phyloP scores from a whole-genome alignment of 495 filamentous ascomycete genomes.

The Oidiodendron maius region DNA sequence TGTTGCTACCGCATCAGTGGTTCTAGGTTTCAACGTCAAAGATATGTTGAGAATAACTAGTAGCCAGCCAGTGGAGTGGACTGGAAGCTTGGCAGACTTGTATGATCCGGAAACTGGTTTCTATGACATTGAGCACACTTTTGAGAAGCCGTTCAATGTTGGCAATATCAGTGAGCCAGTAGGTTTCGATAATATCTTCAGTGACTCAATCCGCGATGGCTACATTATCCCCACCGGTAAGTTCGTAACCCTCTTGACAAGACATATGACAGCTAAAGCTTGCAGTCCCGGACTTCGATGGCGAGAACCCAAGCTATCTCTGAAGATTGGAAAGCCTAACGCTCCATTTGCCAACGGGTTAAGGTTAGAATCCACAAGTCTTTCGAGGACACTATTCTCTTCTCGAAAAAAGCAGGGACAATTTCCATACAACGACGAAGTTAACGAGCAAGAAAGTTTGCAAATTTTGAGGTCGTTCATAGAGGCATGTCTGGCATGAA shows the following conservation, averaged over 20 bases:
- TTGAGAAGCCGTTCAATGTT: background rate
- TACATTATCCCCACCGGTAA: background rate
- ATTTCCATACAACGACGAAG: too few relatives aligned
- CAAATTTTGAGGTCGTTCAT: too few relatives aligned
- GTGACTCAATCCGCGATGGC: background rate
- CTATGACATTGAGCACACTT: background rate
- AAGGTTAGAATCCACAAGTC: too few relatives aligned
- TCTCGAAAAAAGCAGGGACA: too few relatives aligned
- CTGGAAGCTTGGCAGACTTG: constrained; percentile 1
- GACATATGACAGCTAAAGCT: background rate
- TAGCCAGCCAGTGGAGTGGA: background rate
- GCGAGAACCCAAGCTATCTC: too few relatives aligned
- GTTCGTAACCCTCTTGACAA: background rate
- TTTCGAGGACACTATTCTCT: too few relatives aligned
- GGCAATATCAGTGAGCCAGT: background rate
- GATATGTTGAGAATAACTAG: background rate
- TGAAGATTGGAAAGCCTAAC: too few relatives aligned
- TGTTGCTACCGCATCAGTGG: background rate
- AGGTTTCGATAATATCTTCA: background rate
- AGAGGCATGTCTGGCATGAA: too few relatives aligned
- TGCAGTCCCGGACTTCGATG: constrained; percentile 1
- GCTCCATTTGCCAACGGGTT: too few relatives aligned
- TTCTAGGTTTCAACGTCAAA: background rate
- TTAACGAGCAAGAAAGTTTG: too few relatives aligned
- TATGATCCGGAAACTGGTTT: background rate